Conservation (phyloP, 2,329 filamentous ascomycete genomes). For the Periconia macrospinosa region DNA sequence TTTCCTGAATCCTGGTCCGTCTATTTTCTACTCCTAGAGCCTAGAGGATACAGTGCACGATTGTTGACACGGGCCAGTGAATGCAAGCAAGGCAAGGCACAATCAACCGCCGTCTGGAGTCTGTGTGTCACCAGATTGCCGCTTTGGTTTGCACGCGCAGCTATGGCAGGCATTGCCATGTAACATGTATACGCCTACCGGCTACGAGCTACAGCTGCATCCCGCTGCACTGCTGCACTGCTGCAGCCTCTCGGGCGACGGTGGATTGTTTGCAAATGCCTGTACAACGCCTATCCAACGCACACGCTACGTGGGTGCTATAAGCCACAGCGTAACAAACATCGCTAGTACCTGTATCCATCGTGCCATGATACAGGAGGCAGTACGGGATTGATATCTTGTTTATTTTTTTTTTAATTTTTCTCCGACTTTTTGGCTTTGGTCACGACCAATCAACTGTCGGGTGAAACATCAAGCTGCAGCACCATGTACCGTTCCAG, state of each 20-base stretch:
- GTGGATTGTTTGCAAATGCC: not conserved
- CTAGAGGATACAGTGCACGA: too few species aligned
- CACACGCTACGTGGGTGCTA: not conserved
- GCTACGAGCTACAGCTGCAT: not conserved
- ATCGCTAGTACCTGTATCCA: not conserved
- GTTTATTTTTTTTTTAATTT: too few species aligned
- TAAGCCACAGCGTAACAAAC: not conserved
- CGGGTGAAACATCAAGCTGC: too few species aligned
- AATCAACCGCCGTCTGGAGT: not conserved
- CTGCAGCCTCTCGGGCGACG: not conserved
- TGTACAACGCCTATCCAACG: not conserved
- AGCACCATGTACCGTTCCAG: too few species aligned
- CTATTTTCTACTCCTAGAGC: not conserved
- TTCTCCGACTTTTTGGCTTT: too few species aligned
- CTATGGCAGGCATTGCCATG: not conserved
- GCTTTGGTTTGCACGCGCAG: not conserved
- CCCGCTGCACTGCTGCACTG: not conserved
- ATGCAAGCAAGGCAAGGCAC: too few species aligned
- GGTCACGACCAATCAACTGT: too few species aligned
- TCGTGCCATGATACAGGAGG: too few species aligned
- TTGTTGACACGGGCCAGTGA: too few species aligned
- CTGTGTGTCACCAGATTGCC: not conserved
- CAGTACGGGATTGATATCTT: too few species aligned
- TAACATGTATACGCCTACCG: not conserved
- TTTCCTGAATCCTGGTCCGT: not conserved